Evolutionary conservation across 768 basidiomycete species (phyloP).

Genomic region (Agaricus bisporus): DNA sequence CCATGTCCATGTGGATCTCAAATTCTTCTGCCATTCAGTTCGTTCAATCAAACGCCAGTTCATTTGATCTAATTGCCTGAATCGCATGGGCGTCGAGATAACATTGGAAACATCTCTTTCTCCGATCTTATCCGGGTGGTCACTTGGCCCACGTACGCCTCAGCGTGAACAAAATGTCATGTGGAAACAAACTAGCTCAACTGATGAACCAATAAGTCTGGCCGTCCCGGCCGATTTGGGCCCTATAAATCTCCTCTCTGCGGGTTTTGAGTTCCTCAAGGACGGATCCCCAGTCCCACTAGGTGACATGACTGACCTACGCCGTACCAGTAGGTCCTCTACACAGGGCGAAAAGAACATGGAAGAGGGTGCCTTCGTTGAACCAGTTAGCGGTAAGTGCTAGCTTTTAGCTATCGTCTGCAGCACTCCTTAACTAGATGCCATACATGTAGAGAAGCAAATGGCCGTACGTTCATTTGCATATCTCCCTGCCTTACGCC

Average conservation of each 20-base stretch:
- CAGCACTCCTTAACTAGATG: neutral
- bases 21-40: neutral
- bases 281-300: constrained; percentile 4
- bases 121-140: neutral
- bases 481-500: neutral
- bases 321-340: neutral
- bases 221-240: too few relatives aligned
- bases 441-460: constrained; percentile 17
- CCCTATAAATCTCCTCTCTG: constrained; percentile 2
- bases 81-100: neutral
- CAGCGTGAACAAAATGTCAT: neutral
- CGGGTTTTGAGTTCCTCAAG: neutral
- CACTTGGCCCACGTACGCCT: neutral
- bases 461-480: constrained; percentile 22
- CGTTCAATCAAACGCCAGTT: neutral
- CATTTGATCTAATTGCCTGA: neutral
- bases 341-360: neutral
- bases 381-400: constrained; percentile 3
- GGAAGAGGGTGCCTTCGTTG: constrained; percentile 4
- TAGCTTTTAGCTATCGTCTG: neutral
- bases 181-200: neutral
- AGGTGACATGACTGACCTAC: neutral
- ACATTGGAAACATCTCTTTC: neutral
- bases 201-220: too few relatives aligned
- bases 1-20: constrained; percentile 5